Base-by-base conservation (phyloP, 768 basidiomycete species). In the Calvatia gigantea region DNA sequence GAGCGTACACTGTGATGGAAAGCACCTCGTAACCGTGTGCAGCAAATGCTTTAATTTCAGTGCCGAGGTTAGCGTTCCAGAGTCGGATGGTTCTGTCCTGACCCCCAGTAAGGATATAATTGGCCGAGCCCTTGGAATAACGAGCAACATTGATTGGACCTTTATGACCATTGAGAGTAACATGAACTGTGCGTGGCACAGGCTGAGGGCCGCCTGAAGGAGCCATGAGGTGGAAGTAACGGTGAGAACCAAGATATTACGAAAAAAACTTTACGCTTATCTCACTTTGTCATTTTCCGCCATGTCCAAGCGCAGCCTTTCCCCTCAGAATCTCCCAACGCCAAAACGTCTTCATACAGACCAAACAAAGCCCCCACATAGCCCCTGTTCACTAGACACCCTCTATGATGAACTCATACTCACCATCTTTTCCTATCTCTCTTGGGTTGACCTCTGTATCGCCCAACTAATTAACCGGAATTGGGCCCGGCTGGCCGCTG, bases 1-100 rank as follows among this genome's bases (percentile, higher is more conserved):
- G 56, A 39, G 75, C 91, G 64, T 64, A 95, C 94, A 97, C 88
- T 45, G 89, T 80, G 46, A 99, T 75, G 2, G 91, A 91, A 38
- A 98, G 80, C 3, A 99, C 91, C 67, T 98, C 97, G 68, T 98
- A 96, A 27, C 94, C 96, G 69, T 98, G 96, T 7, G 91, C 92
- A 54, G 84, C 74, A 68, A 97, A 99, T 0, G 77, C 69, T 72
- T 97, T 97, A 72, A 99, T 91, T 73, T 96, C 86, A n/a, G 85
- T 79, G 21, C 95, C 97, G 29, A 83, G 70, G 51, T 74, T 75
- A 3, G 94, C 89, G 70, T 98, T 99, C 90, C 94, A 98, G 35
- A 98, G 82, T 45, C 89, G 81, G 50, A 98, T 80, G 1, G 86
- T 84, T 46, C 94, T 82, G 71, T 98, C 97, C 67, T 92, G 88